These are phyloP conservation scores for Lecanicillium sp. DNA, from an alignment of 2,329 filamentous ascomycete genomes.

Conservation along the genomic window DNA sequence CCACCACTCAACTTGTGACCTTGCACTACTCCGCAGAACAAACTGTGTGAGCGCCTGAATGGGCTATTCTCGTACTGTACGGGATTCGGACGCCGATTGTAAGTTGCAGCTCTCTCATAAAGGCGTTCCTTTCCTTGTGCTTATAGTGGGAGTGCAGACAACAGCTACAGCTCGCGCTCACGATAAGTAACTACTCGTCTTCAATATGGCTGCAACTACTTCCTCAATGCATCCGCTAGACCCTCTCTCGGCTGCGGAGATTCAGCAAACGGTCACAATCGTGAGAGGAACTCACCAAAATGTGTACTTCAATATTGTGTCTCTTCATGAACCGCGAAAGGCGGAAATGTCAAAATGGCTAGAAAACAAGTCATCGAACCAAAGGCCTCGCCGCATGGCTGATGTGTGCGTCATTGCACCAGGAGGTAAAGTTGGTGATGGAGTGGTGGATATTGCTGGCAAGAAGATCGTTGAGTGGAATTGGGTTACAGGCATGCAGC, in stretches of 20 bases:
- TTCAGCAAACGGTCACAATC: slow-evolving; percentile 58
- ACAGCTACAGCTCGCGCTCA: too few relatives aligned
- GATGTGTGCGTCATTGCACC: slow-evolving; percentile 74
- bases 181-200: too few relatives aligned
- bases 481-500: slow-evolving; percentile 65
- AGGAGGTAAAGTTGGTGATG: slow-evolving; percentile 73
- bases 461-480: slow-evolving; percentile 65
- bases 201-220: background rate
- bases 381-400: slow-evolving; percentile 61
- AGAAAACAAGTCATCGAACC: slow-evolving; percentile 50
- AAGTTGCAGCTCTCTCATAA: too few relatives aligned
- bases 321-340: slow-evolving; percentile 76
- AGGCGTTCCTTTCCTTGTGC: too few relatives aligned
- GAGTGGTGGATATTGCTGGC: slow-evolving; percentile 61
- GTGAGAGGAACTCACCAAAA: slow-evolving; percentile 57
- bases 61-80: too few relatives aligned
- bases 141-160: too few relatives aligned
- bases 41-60: too few relatives aligned
- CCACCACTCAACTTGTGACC: too few relatives aligned
- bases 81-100: too few relatives aligned
- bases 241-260: slow-evolving; percentile 65
- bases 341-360: slow-evolving; percentile 73
- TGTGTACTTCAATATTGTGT: slow-evolving; percentile 77
- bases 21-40: too few relatives aligned
- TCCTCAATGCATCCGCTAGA: slow-evolving; percentile 60